Conservation (phyloP, 768 basidiomycete species). For the Phlebiopsis flavidoalba region DNA sequence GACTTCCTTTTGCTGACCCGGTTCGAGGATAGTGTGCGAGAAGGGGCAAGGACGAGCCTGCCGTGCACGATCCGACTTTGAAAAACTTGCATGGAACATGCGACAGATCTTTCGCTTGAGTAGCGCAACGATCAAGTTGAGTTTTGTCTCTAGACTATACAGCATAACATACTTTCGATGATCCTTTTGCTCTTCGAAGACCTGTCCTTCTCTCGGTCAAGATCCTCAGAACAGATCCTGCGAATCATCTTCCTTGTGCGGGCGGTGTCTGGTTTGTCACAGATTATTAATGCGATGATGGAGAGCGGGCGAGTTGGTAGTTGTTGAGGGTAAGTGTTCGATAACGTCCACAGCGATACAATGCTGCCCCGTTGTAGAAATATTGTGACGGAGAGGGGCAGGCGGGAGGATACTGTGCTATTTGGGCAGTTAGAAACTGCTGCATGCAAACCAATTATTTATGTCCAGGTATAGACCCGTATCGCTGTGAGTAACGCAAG, state of each 20-base stretch:
- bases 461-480: not conserved
- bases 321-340: no score
- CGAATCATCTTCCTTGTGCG: slow-evolving; percentile 2
- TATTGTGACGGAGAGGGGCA: not conserved
- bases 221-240: not conserved
- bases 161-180: slow-evolving; percentile 20
- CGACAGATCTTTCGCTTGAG: slow-evolving; percentile 79
- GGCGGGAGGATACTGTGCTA: not conserved
- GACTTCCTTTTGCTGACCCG: slow-evolving; percentile 74
- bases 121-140: slow-evolving; percentile 4
- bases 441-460: not conserved
- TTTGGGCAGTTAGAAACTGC: not conserved
- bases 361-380: not conserved
- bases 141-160: not conserved
- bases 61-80: slow-evolving; percentile 91
- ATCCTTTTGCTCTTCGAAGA: slow-evolving; percentile 18
- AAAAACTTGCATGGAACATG: slow-evolving; percentile 99
- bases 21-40: slow-evolving; percentile 71
- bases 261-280: slow-evolving; percentile 1
- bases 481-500: not conserved
- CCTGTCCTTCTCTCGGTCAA: slow-evolving; percentile 10
- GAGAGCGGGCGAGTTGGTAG: not conserved
- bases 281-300: not conserved
- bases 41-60: slow-evolving; percentile 94
- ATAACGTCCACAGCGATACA: not conserved